Evolutionary conservation across 495 filamentous ascomycete species (phyloP).

Genomic region (Aspergillus carlsbadensis): DNA sequence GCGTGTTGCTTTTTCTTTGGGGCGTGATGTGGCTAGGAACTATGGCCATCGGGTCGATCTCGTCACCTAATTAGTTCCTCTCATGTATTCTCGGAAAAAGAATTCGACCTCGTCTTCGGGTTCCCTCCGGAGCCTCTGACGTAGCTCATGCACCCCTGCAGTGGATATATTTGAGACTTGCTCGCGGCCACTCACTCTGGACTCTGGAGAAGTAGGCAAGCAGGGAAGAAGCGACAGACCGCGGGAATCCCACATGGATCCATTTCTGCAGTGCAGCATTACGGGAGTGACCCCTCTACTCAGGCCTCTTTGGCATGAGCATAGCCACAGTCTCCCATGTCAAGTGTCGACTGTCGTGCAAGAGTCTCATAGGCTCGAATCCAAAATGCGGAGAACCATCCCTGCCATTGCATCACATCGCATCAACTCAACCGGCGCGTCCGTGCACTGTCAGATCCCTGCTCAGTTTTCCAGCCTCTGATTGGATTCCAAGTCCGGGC

Average conservation of each 20-base stretch:
- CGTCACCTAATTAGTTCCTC: background rate
- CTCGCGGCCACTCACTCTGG: background rate
- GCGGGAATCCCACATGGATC: conserved; percentile 2
- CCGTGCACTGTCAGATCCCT: conserved; percentile 10
- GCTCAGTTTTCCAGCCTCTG: conserved; percentile 2
- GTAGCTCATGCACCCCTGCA: background rate
- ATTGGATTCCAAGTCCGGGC: conserved; percentile 5
- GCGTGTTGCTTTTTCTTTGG: conserved; percentile 1
- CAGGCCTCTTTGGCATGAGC: background rate
- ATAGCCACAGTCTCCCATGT: conserved; percentile 1
- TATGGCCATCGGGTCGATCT: background rate
- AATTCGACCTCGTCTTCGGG: background rate
- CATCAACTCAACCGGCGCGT: conserved; percentile 13
- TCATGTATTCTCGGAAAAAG: background rate
- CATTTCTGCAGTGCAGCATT: conserved; percentile 1
- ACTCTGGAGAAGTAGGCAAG: background rate
- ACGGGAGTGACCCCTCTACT: background rate
- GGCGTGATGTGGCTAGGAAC: background rate
- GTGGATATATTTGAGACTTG: background rate
- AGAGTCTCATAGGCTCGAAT: conserved; percentile 2
- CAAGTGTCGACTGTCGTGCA: conserved; percentile 2
- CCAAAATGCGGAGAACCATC: conserved; percentile 12
- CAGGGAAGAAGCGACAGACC: background rate
- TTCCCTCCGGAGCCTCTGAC: background rate
- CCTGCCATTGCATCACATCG: conserved; percentile 15